A percentile compares a stretch with the other conserved stretches of the same genome.
Conservation (phyloP, 1,284 basidiomycete genomes). For the Ceratobasidium sp. region DNA sequence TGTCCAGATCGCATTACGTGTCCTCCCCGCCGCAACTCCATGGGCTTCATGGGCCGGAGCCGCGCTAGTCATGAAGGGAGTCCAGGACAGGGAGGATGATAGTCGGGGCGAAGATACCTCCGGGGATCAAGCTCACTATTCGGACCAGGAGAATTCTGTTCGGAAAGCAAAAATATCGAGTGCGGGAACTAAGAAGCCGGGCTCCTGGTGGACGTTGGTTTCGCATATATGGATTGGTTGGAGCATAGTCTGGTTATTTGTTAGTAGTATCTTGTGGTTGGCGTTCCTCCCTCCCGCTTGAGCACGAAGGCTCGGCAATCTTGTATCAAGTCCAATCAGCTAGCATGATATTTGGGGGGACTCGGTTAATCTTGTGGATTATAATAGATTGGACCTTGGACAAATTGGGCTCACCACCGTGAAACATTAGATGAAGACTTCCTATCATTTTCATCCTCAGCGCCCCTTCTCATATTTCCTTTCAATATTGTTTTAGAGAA, state of each 20-base stretch:
- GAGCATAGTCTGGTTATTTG: slow-evolving; percentile 79
- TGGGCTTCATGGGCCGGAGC: slow-evolving; percentile 88
- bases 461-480: too few relatives aligned
- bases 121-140: slow-evolving; percentile 4
- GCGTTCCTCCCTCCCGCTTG: slow-evolving; percentile 92
- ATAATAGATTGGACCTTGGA: too few relatives aligned
- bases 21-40: slow-evolving; percentile 80
- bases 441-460: too few relatives aligned
- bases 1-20: slow-evolving; percentile 88
- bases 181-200: slow-evolving; percentile 49
- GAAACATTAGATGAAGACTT: too few relatives aligned
- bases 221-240: slow-evolving; percentile 71
- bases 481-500: too few relatives aligned
- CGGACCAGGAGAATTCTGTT: too few relatives aligned
- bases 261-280: slow-evolving; percentile 82
- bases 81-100: slow-evolving; percentile 15
- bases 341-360: too few relatives aligned
- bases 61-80: slow-evolving; percentile 63
- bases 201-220: slow-evolving; percentile 5
- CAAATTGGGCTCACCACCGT: too few relatives aligned
- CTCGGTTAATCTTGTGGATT: too few relatives aligned
- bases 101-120: slow-evolving; percentile 35
- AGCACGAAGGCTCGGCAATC: not conserved
- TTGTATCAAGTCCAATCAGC: too few relatives aligned
- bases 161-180: not conserved